Base-by-base conservation (phyloP, 768 basidiomycete species). In the Amanita exitialis region DNA sequence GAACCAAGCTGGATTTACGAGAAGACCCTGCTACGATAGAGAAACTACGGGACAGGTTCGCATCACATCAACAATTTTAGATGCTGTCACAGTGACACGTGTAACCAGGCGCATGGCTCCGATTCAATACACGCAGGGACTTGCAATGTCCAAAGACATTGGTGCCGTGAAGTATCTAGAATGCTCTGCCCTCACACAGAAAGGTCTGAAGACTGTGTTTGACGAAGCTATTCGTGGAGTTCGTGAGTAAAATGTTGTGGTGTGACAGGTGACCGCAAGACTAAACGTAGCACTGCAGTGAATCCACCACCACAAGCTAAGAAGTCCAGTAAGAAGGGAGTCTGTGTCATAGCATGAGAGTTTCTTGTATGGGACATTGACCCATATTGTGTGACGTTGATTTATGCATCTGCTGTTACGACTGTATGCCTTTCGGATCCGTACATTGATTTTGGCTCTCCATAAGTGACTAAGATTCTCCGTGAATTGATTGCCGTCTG, bases 181-280 rank as follows among this genome's bases (percentile, higher is more conserved):
- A 67, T 96, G 93, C 67, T 95, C 92, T 25, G 92, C 94, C 30
- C 72, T 95, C 62, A 97, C 95, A 43, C 96, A 98, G 75, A 96
- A 98, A 70, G 95, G 95, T 13, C 73, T 99, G 64, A 99, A 99
- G 80, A 94, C 87, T 53, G 96, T 99, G 39, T 99, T 99, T 64
- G 96, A 98, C 66, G 96, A 98, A 69, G 96, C 96, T 38, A 98
- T 99, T 61, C 82, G 96, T 49, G 91, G 92, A 51, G 95, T 98
- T 59, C 73, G 90, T 92, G 66, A 80, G 90, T 85, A 34, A 16
- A 36, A n/a, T 18, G 27, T n/a, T n/a, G 20, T 28, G 32, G 10
- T 28, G 7, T 15, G 6, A 21, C 8, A 7, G 8, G 48, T 37
- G 52, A 9, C 7, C 6, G 34, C 18, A 41, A 51, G 7, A 44